These are phyloP conservation scores for Amanita pseudoporphyria DNA, from an alignment of 768 basidiomycete genomes.

Conservation along the genomic window DNA sequence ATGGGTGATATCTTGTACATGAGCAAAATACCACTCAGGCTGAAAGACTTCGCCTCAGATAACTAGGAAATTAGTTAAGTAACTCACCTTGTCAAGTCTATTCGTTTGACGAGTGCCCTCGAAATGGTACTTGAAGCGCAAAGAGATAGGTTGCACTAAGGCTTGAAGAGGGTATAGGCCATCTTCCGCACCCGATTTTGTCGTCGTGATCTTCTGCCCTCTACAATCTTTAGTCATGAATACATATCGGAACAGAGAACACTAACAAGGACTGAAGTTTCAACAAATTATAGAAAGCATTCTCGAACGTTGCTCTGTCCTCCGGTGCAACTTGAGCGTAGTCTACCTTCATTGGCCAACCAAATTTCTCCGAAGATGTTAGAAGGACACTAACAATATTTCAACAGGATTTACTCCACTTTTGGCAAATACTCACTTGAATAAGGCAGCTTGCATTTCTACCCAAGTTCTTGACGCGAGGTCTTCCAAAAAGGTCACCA, in stretches of 20 bases:
- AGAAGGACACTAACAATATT: constrained; percentile 44
- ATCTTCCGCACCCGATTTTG: constrained; percentile 23
- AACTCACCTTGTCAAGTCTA: constrained; percentile 75
- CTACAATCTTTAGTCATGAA: constrained; percentile 22
- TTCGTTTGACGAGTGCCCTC: constrained; percentile 84
- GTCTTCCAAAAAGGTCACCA: constrained; percentile 51
- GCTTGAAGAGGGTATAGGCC: constrained; percentile 80
- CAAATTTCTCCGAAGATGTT: constrained; percentile 56
- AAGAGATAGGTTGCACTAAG: constrained; percentile 69
- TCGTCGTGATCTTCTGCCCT: constrained; percentile 35
- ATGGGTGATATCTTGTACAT: constrained; percentile 78
- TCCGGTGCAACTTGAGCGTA: constrained; percentile 41
- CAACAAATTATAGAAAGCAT: constrained; percentile 68
- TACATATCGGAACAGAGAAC: background rate
- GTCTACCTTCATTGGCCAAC: constrained; percentile 79
- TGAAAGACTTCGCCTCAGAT: constrained; percentile 19
- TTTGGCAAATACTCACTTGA: constrained; percentile 36
- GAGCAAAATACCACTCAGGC: constrained; percentile 98
- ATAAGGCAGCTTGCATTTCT: constrained; percentile 58
- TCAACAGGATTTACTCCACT: background rate
- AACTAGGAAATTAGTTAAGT: background rate
- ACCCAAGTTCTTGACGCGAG: constrained; percentile 69
- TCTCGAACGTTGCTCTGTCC: constrained; percentile 59
- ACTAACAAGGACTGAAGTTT: constrained; percentile 72
- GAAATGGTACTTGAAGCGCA: constrained; percentile 94